A percentile compares a stretch with the other conserved stretches of the same genome.
phyloP scores from a whole-genome alignment of 192 early-diverging fungal genomes.

The Diversispora eburnea region DNA sequence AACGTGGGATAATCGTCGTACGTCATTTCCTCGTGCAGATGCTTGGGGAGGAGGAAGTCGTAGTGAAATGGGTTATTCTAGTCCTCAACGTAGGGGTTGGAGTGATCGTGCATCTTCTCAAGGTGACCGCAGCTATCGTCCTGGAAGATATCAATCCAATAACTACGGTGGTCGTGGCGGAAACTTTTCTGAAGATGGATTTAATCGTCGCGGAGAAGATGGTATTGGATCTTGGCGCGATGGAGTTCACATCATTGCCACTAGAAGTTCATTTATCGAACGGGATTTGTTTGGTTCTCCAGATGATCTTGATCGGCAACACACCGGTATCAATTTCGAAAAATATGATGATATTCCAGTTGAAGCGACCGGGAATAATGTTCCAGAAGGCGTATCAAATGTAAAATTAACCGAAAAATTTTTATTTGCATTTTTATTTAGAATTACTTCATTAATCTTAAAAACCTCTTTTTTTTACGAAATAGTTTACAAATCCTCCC shows the following conservation, averaged over 20 bases:
- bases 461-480: background rate
- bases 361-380: constrained; percentile 73
- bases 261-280: constrained; percentile 77
- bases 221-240: constrained; percentile 65
- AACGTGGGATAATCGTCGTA: constrained; percentile 19
- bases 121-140: constrained; percentile 29
- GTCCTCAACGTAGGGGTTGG: constrained; percentile 31
- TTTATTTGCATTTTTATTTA: background rate
- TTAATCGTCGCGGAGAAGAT: constrained; percentile 38
- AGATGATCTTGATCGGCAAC: constrained; percentile 73
- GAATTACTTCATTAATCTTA: background rate
- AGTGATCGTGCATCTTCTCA: constrained; percentile 43
- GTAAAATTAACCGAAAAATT: background rate
- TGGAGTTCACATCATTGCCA: constrained; percentile 75
- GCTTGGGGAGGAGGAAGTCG: constrained; percentile 29
- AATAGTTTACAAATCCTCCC: constrained; percentile 53
- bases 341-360: constrained; percentile 99
- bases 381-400: constrained; percentile 59
- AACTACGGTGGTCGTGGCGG: constrained; percentile 31
- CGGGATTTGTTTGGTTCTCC: constrained; percentile 67
- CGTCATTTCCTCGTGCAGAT: constrained; percentile 22
- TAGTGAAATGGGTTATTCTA: constrained; percentile 30
- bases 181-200: background rate
- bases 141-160: constrained; percentile 34
- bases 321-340: constrained; percentile 97